Percentiles rank a stretch among this genome's conserved stretches.
These are phyloP conservation scores for Pichia sp. DNA, from an alignment of 1,139 yeast genomes.

Conservation along the genomic window DNA sequence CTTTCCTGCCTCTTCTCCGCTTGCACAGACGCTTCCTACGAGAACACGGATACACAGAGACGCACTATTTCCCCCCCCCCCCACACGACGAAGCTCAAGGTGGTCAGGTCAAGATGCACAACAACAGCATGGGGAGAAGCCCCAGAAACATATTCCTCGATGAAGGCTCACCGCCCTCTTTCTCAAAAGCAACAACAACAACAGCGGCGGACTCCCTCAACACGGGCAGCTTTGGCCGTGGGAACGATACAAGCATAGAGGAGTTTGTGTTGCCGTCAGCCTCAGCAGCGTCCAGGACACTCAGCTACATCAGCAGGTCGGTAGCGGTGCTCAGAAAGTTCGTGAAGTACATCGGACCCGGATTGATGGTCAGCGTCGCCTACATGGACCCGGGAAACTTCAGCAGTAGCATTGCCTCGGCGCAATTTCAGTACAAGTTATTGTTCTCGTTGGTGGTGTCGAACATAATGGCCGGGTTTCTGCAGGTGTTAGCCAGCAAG, in stretches of 20 bases:
- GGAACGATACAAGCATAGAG: not conserved
- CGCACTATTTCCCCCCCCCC: not conserved
- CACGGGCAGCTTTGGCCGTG: not conserved
- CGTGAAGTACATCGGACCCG: constrained; percentile 78
- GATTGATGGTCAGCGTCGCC: constrained; percentile 91
- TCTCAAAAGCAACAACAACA: not conserved
- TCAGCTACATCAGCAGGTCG: not conserved
- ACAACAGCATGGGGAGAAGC: not conserved
- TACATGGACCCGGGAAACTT: constrained; percentile 98
- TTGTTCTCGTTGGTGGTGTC: constrained; percentile 77
- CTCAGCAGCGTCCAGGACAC: not conserved
- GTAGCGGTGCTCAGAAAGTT: constrained; percentile 41
- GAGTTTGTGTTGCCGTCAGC: not conserved
- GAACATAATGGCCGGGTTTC: constrained; percentile 78
- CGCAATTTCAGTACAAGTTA: constrained; percentile 69
- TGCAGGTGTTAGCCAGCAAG: constrained; percentile 80
- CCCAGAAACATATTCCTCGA: not conserved
- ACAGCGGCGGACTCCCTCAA: not conserved
- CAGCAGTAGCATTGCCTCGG: constrained; percentile 89
- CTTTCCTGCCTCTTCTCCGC: too few species aligned
- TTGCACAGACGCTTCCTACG: too few species aligned
- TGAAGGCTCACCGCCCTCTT: not conserved
- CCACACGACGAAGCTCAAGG: too few species aligned
- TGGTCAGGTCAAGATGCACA: not conserved
- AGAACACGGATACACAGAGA: too few species aligned